Conservation (phyloP, 352 stramenopile species). For the Globisporangium solare region DNA sequence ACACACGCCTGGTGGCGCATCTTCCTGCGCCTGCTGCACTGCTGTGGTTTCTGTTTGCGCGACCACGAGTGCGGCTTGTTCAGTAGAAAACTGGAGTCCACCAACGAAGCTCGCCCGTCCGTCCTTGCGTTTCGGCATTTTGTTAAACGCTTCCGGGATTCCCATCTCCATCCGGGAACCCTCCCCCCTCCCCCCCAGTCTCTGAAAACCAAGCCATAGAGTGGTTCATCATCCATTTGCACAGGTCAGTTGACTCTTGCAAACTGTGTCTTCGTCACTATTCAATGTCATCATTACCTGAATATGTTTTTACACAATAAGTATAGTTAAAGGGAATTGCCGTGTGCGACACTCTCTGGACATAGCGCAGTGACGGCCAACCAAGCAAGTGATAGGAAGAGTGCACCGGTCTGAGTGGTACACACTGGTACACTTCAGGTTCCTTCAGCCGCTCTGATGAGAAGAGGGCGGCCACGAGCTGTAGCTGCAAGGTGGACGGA, state of each 20-base stretch:
- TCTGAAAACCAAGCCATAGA: no score
- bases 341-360: not conserved
- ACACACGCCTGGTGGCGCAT: not conserved
- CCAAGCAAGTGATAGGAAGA: conserved; percentile 1
- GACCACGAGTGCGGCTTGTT: not conserved
- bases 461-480: no score
- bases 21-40: not conserved
- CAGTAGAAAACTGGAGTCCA: not conserved
- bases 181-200: no score
- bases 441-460: no score
- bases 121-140: not conserved
- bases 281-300: no score
- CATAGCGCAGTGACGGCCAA: not conserved
- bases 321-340: not conserved
- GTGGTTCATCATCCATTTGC: no score
- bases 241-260: no score
- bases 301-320: no score
- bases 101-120: not conserved
- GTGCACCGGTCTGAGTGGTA: not conserved
- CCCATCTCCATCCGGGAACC: not conserved
- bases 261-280: no score
- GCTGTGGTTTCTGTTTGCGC: not conserved
- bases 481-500: no score
- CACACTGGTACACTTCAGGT: no score
- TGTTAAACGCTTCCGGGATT: not conserved